Percentiles rank a stretch among this genome's conserved stretches.
Conservation (phyloP, 2,329 filamentous ascomycete genomes). For the Talaromyces piceae region DNA sequence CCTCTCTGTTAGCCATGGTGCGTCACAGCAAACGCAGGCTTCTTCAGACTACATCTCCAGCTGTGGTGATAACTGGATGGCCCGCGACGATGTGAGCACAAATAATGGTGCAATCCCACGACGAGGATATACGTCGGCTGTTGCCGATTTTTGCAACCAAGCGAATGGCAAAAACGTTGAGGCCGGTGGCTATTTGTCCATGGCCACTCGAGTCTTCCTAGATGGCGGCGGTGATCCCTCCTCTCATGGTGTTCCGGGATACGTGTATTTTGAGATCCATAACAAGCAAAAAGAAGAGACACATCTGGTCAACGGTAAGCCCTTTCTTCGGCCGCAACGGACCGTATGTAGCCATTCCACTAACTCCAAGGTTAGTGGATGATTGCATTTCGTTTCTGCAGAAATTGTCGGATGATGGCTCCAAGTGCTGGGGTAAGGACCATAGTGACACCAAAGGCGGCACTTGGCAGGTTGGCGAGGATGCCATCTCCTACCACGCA, state of each 20-base stretch:
- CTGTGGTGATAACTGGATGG: slow-evolving; percentile 5
- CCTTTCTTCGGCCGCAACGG: neutral
- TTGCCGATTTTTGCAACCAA: neutral
- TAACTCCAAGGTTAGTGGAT: neutral
- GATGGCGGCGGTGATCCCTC: neutral
- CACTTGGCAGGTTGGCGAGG: neutral
- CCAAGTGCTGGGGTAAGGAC: neutral
- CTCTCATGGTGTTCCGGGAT: neutral
- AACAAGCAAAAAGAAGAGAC: neutral
- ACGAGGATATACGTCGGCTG: neutral
- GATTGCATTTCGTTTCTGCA: neutral
- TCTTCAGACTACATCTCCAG: slow-evolving; percentile 5
- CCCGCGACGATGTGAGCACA: slow-evolving; percentile 6
- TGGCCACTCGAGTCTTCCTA: neutral
- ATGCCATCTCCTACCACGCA: neutral
- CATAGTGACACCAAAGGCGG: neutral
- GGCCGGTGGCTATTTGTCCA: neutral
- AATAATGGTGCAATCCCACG: slow-evolving; percentile 1
- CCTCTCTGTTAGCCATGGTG: neutral
- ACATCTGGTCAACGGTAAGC: neutral
- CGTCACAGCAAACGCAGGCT: slow-evolving; percentile 1
- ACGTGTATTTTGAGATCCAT: neutral
- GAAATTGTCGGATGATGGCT: neutral
- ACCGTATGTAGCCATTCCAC: neutral
- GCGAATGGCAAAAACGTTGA: neutral